Evolutionary conservation across 441 rosid genomes (phyloP).

Genomic region (Adansonia rubrostipa): DNA sequence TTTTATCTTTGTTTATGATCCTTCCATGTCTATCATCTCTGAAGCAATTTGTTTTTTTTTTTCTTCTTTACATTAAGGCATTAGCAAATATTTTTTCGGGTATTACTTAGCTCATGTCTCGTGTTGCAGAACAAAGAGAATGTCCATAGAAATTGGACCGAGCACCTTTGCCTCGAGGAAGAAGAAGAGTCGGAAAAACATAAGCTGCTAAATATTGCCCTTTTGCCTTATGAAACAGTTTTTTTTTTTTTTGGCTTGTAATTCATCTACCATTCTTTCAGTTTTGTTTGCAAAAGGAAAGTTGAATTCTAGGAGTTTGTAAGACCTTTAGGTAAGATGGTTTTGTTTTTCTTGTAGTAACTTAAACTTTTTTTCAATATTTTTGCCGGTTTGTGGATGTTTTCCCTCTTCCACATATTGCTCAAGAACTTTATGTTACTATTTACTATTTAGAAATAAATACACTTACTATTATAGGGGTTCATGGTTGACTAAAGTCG

Average conservation of each 20-base stretch:
- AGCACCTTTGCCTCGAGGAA: slow-evolving; percentile 68
- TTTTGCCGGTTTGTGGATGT: background rate
- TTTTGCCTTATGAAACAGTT: background rate
- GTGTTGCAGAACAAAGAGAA: slow-evolving; percentile 70
- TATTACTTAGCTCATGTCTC: background rate
- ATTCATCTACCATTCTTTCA: background rate
- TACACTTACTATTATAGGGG: no score
- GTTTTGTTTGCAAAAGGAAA: slow-evolving; percentile 7
- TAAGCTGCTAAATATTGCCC: slow-evolving; percentile 23
- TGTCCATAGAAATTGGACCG: slow-evolving; percentile 71
- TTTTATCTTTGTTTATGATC: background rate
- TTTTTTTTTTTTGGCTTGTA: background rate
- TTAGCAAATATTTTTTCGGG: background rate
- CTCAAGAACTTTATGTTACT: background rate
- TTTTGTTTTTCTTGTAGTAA: slow-evolving; percentile 14
- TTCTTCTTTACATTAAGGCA: background rate
- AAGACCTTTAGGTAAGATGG: background rate
- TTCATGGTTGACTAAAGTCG: no score
- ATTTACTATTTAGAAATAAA: no score
- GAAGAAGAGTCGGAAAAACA: slow-evolving; percentile 65
- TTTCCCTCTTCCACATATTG: background rate
- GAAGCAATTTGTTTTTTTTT: background rate
- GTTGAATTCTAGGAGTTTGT: background rate
- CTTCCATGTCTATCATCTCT: background rate
- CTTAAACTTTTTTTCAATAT: slow-evolving; percentile 6